Evolutionary conservation across 176 grass and related monocot genomes (phyloP).

Genomic region (Musa beccarii): DNA sequence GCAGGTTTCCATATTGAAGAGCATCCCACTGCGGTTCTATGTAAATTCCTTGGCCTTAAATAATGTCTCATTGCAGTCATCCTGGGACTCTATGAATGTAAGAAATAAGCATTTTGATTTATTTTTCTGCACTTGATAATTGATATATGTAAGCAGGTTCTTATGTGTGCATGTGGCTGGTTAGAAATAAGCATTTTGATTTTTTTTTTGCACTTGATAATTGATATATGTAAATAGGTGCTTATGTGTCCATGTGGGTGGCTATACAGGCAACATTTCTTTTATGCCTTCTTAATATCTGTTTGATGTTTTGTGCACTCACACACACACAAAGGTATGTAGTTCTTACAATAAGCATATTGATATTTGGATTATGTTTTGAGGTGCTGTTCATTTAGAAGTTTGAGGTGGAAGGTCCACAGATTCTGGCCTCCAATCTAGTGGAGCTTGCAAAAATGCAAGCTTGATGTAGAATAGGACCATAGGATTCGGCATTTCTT

Average conservation of each 20-base stretch:
- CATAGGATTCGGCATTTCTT: neutral
- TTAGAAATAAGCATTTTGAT: neutral
- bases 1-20: conserved; percentile 73
- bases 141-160: neutral
- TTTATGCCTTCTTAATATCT: too few relatives aligned
- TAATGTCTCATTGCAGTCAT: conserved; percentile 32
- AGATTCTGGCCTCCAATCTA: neutral
- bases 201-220: neutral
- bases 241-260: neutral
- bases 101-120: conserved; percentile 20
- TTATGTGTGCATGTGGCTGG: neutral
- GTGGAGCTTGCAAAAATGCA: neutral
- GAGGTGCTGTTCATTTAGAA: neutral
- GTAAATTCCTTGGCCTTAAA: conserved; percentile 57
- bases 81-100: conserved; percentile 70
- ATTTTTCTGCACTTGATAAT: neutral
- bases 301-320: too few relatives aligned
- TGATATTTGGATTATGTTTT: neutral
- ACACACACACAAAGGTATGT: neutral
- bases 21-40: conserved; percentile 50
- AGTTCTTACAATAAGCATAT: neutral
- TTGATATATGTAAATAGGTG: neutral
- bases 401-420: neutral
- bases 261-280: neutral
- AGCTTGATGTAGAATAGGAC: neutral